These are phyloP conservation scores for Claviceps pazoutovae DNA, from an alignment of 2,329 filamentous ascomycete species.

Conservation along the genomic window DNA sequence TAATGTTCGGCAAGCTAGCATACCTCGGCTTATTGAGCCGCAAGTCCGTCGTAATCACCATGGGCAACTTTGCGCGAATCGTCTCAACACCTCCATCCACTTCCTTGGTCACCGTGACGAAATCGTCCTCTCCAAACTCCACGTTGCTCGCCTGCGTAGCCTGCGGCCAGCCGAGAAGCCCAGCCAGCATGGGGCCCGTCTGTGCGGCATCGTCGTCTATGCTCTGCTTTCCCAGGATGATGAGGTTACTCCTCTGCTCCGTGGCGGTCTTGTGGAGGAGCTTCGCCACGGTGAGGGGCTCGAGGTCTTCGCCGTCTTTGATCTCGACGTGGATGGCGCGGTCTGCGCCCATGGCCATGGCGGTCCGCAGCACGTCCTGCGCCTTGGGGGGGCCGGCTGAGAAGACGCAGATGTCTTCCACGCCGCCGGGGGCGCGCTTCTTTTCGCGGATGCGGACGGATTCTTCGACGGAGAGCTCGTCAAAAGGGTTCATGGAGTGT, in stretches of 20 bases:
- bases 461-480: conserved; percentile 96
- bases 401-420: conserved; percentile 85
- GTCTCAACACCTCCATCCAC: conserved; percentile 95
- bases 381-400: conserved; percentile 80
- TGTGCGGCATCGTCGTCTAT: conserved; percentile 94
- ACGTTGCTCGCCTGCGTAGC: conserved; percentile 87
- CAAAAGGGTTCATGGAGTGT: conserved; percentile 98
- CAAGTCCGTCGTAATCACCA: conserved; percentile 92
- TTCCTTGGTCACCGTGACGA: conserved; percentile 70
- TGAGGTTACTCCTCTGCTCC: conserved; percentile 76
- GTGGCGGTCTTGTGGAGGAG: conserved; percentile 67
- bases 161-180: conserved; percentile 81
- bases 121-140: conserved; percentile 55
- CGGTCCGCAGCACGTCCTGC: conserved; percentile 78
- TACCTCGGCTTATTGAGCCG: conserved; percentile 90
- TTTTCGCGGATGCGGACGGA: conserved; percentile 87
- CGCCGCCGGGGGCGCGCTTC: conserved; percentile 55
- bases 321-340: conserved; percentile 77
- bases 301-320: conserved; percentile 60
- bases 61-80: conserved; percentile 67
- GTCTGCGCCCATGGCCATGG: conserved; percentile 98
- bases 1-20: conserved; percentile 92
- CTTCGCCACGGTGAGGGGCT: conserved; percentile 89
- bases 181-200: conserved; percentile 96
- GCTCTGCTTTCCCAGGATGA: conserved; percentile 92